A percentile compares a stretch with the other conserved stretches of the same genome.
phyloP scores from a whole-genome alignment of 2,329 filamentous ascomycete species.

The Alternaria gansuensis region DNA sequence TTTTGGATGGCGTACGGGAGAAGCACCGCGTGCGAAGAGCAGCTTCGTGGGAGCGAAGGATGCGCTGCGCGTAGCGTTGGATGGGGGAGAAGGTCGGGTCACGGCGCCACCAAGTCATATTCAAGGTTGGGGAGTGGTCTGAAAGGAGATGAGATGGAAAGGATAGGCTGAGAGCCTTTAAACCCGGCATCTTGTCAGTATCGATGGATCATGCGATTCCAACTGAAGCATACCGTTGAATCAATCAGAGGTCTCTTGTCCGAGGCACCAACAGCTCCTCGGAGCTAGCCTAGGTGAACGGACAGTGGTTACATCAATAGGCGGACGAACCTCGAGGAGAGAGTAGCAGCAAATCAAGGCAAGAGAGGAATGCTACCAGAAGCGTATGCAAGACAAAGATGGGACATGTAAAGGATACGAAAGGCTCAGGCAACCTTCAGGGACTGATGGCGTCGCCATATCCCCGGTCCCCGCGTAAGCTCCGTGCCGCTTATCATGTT shows the following conservation, averaged over 20 bases:
- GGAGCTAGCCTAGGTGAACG: conserved; percentile 12
- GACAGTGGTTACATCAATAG: conserved; percentile 16
- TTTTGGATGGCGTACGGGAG: conserved; percentile 34
- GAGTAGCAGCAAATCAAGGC: neutral
- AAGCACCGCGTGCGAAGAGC: conserved; percentile 42
- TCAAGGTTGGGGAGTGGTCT: conserved; percentile 2
- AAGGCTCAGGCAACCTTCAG: conserved; percentile 13
- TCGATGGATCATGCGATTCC: too few relatives aligned
- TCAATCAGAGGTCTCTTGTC: conserved; percentile 8
- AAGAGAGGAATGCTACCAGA: neutral
- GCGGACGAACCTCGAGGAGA: neutral
- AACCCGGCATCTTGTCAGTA: neutral
- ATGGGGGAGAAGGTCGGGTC: conserved; percentile 38
- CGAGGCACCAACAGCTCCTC: conserved; percentile 20
- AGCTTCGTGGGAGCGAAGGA: conserved; percentile 37
- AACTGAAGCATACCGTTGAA: conserved; percentile 6
- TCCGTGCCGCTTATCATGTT: conserved; percentile 37
- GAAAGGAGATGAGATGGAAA: neutral
- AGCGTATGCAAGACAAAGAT: neutral
- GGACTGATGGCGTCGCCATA: conserved; percentile 27
- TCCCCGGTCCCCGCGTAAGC: conserved; percentile 40
- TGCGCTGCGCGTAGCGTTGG: conserved; percentile 35
- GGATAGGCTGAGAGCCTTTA: neutral
- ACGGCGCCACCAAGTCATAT: conserved; percentile 45
- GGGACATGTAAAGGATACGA: neutral